Conservation (phyloP, 2,329 filamentous ascomycete species). For the Hirsutella rhossiliensis region DNA sequence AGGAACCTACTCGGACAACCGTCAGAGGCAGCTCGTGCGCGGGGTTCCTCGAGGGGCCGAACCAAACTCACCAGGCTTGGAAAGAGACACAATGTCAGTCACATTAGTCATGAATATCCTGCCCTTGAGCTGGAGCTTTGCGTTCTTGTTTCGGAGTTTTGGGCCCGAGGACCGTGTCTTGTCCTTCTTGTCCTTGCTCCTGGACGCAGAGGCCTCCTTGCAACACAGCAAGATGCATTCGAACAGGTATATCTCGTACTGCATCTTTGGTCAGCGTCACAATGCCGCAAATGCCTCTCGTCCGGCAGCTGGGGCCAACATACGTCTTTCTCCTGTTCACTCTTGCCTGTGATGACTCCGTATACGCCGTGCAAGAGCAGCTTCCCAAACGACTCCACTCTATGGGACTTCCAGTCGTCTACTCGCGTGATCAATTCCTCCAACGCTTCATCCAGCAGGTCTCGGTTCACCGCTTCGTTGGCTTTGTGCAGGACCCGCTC, state of each 20-base stretch:
- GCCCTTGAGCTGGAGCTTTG: conserved; percentile 87
- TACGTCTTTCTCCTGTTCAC: conserved; percentile 85
- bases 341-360: conserved; percentile 80
- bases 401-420: conserved; percentile 94
- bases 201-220: conserved; percentile 84
- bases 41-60: no score
- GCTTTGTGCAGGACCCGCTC: conserved; percentile 73
- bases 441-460: conserved; percentile 72
- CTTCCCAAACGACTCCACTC: conserved; percentile 82
- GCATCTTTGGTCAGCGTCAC: conserved; percentile 4
- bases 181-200: conserved; percentile 67
- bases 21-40: neutral
- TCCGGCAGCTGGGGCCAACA: conserved; percentile 15
- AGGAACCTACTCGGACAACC: conserved; percentile 50
- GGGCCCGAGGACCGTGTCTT: conserved; percentile 43
- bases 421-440: conserved; percentile 72
- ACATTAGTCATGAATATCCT: conserved; percentile 99
- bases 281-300: neutral
- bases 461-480: conserved; percentile 82
- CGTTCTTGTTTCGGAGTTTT: conserved; percentile 51
- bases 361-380: conserved; percentile 82
- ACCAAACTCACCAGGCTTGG: conserved; percentile 62
- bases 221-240: conserved; percentile 91
- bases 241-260: conserved; percentile 98
- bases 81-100: conserved; percentile 79